Evolutionary conservation across 257 asterid species (phyloP), one percentile per base, ranked within the genome.

Genomic region (Solanum virginianum): DNA sequence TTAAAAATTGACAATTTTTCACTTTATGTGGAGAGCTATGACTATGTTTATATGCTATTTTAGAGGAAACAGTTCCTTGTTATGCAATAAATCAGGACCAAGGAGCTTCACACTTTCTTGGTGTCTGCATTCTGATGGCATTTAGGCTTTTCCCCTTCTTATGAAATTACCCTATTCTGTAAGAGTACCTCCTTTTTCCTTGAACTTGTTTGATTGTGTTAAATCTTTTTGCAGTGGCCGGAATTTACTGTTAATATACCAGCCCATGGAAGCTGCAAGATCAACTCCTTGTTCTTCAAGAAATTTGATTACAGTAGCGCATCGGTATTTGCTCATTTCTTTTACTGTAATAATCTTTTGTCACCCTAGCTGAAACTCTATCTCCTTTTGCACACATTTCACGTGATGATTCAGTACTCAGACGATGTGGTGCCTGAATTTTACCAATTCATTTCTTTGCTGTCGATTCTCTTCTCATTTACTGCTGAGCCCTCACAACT

Each of bases 231-330:
- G 91, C 96, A 96, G 99, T 96, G 97, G 97, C 98, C 96, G 36
- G 97, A 92, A 89, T 91, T 95, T 82, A 90, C 89, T 87, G 97
- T 88, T 57, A 89, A 90, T 85, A 80, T 96, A 84, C 96, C 97
- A 11, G 91, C 75, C 66, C 54, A 93, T 39, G 98, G 98, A 84
- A 92, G 84, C 91, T 91, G 90, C 92, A 92, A 88, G 81, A 93
- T 96, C 88, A 94, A 89, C 72, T 92, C 98, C 41, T 84, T 84
- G 12, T 96, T 96, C 92, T 96, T 96, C 97, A 94, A 86, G 85
- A 95, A 92, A 86, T 95, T 96, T 66, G 94, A 96, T 89, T 96
- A 95, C 92, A 91, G 94, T 88, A 89, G 95, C 54, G 97, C 99
- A 81, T n/a, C 18, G 97, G 99, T 96, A 94, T 87, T 74, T 87